Evolutionary conservation across 106 monocot genomes (phyloP).

Genomic region (Dendrobium catenatum): DNA sequence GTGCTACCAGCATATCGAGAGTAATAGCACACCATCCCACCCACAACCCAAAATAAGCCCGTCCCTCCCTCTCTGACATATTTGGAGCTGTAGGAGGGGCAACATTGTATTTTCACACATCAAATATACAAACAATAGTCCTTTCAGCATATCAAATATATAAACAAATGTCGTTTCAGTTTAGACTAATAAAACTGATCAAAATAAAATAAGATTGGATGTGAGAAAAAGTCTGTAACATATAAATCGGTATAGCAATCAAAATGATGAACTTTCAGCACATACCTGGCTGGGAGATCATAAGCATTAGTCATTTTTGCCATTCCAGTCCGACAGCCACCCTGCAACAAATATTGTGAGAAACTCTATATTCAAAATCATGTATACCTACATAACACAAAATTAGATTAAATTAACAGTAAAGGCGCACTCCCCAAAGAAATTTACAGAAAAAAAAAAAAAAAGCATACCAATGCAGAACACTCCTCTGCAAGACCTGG

Average conservation of each 20-base stretch:
- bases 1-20: no score
- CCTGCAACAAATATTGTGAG: conserved; percentile 32
- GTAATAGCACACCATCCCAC: no score
- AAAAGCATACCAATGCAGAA: conserved; percentile 54
- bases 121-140: no score
- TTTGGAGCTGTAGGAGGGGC: no score
- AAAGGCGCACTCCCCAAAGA: background rate
- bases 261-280: conserved; percentile 1
- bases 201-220: background rate
- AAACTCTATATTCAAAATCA: background rate
- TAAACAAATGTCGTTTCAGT: background rate
- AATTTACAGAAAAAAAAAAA: background rate
- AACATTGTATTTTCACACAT: no score
- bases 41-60: no score
- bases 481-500: conserved; percentile 97
- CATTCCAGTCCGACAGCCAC: conserved; percentile 96
- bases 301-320: conserved; percentile 98
- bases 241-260: background rate
- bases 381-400: background rate
- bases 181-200: background rate
- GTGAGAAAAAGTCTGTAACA: background rate
- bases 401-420: background rate
- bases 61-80: no score
- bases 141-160: background rate
- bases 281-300: conserved; percentile 93